Percentiles rank a stretch among this genome's conserved stretches.
Evolutionary conservation across 148 eudicot genomes (phyloP).

Genomic region (Rhododendron ovatum): DNA sequence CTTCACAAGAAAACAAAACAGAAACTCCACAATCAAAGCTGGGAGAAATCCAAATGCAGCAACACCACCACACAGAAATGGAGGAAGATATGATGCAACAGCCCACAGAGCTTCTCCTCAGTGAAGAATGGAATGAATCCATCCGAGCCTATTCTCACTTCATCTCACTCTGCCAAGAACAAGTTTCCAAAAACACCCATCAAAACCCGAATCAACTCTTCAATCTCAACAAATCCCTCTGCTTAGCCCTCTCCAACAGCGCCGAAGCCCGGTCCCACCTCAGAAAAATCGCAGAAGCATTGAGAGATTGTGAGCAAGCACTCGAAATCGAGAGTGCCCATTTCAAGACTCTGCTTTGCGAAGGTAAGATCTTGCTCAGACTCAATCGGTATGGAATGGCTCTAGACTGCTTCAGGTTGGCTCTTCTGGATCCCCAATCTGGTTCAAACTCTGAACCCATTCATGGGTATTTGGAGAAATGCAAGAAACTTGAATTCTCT

Average conservation of each 20-base stretch:
- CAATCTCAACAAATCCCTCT: slow-evolving; percentile 63
- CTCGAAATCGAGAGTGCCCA: slow-evolving; percentile 47
- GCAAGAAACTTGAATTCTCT: slow-evolving; percentile 32
- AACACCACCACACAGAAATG: slow-evolving; percentile 14
- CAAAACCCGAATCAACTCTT: slow-evolving; percentile 26
- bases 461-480: slow-evolving; percentile 54
- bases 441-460: slow-evolving; percentile 44
- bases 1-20: not conserved
- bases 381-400: slow-evolving; percentile 51
- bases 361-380: slow-evolving; percentile 71
- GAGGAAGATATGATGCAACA: slow-evolving; percentile 58
- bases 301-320: slow-evolving; percentile 72
- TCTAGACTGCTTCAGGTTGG: slow-evolving; percentile 53
- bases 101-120: slow-evolving; percentile 69
- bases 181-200: slow-evolving; percentile 25
- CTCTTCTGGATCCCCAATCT: slow-evolving; percentile 44
- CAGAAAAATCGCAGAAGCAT: slow-evolving; percentile 28
- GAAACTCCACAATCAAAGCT: not conserved
- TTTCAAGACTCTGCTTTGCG: slow-evolving; percentile 69
- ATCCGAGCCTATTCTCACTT: slow-evolving; percentile 52
- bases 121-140: slow-evolving; percentile 64
- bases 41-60: slow-evolving; percentile 2
- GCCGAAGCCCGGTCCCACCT: slow-evolving; percentile 59
- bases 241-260: slow-evolving; percentile 66
- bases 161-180: slow-evolving; percentile 51